phyloP scores from a whole-genome alignment of 306 rosid genomes.

The Glycine tomentella region DNA sequence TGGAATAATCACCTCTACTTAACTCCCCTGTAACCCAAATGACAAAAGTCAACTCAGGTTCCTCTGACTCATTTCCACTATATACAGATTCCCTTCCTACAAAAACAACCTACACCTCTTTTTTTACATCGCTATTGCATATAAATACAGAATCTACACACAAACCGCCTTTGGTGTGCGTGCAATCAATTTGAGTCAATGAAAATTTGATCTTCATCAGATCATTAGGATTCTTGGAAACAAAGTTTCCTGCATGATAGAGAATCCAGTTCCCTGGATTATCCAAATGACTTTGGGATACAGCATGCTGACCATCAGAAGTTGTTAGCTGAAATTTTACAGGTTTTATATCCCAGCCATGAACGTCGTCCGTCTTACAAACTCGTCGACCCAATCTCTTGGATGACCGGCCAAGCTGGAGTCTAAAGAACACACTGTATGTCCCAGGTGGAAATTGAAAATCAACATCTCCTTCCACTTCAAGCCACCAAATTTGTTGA shows the following conservation, averaged over 20 bases:
- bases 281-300: slow-evolving; percentile 66
- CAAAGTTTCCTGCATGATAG: slow-evolving; percentile 78
- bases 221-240: slow-evolving; percentile 55
- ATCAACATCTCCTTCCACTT: slow-evolving; percentile 79
- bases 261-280: slow-evolving; percentile 74
- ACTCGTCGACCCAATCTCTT: slow-evolving; percentile 79
- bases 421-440: slow-evolving; percentile 74
- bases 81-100: slow-evolving; percentile 45
- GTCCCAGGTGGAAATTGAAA: slow-evolving; percentile 79
- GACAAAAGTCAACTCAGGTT: slow-evolving; percentile 1
- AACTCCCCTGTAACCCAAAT: neutral
- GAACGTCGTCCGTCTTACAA: slow-evolving; percentile 69
- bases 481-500: slow-evolving; percentile 96
- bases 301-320: slow-evolving; percentile 72
- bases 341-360: slow-evolving; percentile 88
- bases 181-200: slow-evolving; percentile 85
- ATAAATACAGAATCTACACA: slow-evolving; percentile 83
- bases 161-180: slow-evolving; percentile 93
- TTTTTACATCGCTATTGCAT: slow-evolving; percentile 49
- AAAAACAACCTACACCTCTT: slow-evolving; percentile 46
- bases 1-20: neutral
- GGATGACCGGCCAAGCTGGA: slow-evolving; percentile 74
- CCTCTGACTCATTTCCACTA: slow-evolving; percentile 15
- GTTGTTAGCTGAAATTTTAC: slow-evolving; percentile 74
- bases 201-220: slow-evolving; percentile 75